Percentiles rank a stretch among this genome's conserved stretches.
phyloP scores from a whole-genome alignment of 805 yeast species.

The Isabelozyma pseudorhagii region DNA sequence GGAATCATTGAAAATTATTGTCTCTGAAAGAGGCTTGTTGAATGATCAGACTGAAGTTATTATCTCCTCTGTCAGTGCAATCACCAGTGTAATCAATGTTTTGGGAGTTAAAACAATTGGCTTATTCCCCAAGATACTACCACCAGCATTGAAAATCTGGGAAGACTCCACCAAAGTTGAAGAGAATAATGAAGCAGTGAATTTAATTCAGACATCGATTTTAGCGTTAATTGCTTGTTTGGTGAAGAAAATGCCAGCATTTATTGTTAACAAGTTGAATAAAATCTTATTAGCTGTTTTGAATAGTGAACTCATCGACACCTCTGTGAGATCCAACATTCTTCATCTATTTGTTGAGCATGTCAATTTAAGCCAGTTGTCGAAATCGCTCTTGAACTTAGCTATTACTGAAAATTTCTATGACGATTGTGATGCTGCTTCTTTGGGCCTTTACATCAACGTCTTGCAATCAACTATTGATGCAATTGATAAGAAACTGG shows the following conservation, averaged over 20 bases:
- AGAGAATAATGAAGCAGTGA: slow-evolving; percentile 12
- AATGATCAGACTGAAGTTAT: slow-evolving; percentile 58
- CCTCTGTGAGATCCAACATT: slow-evolving; percentile 57
- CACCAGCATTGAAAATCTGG: slow-evolving; percentile 66
- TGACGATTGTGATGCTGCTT: slow-evolving; percentile 27
- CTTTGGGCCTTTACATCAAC: slow-evolving; percentile 67
- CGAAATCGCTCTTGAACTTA: slow-evolving; percentile 57
- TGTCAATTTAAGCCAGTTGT: slow-evolving; percentile 61
- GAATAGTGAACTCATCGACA: slow-evolving; percentile 56
- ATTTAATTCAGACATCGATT: slow-evolving; percentile 64
- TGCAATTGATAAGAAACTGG: slow-evolving; percentile 66
- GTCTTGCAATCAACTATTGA: slow-evolving; percentile 66
- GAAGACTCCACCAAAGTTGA: slow-evolving; percentile 24
- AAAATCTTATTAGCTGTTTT: slow-evolving; percentile 60
- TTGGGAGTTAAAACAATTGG: slow-evolving; percentile 87
- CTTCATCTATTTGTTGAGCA: slow-evolving; percentile 60
- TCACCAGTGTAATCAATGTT: slow-evolving; percentile 65
- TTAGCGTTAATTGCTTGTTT: slow-evolving; percentile 70
- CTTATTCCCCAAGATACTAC: slow-evolving; percentile 78
- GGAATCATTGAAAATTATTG: slow-evolving; percentile 47
- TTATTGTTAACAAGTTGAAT: slow-evolving; percentile 66
- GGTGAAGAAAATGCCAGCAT: slow-evolving; percentile 81
- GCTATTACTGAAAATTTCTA: slow-evolving; percentile 51
- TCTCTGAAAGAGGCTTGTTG: slow-evolving; percentile 50
- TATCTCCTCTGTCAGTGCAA: slow-evolving; percentile 70